phyloP scores from a whole-genome alignment of 208 protist genomes.

The Leishmania aethiopica region DNA sequence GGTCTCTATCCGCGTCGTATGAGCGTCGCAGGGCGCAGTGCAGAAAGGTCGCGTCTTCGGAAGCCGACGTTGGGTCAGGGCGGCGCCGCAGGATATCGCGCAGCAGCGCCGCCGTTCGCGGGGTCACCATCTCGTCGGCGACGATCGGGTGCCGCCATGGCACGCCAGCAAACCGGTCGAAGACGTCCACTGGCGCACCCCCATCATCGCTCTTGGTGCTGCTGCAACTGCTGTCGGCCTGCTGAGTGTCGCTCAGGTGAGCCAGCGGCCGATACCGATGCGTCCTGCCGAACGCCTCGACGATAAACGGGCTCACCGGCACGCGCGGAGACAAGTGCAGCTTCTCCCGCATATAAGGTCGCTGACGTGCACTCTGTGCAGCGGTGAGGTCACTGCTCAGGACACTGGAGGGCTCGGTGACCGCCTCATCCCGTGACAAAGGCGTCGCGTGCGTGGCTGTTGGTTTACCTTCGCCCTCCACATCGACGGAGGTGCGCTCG shows the following conservation, averaged over 20 bases:
- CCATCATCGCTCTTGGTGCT: not conserved
- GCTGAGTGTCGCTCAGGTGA: not conserved
- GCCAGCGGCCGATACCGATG: constrained; percentile 23
- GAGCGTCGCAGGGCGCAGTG: constrained; percentile 25
- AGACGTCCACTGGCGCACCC: not conserved
- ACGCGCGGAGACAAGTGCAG: constrained; percentile 23
- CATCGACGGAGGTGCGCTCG: not conserved
- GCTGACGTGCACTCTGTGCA: not conserved
- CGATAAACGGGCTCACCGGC: constrained; percentile 11
- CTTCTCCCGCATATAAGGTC: not conserved
- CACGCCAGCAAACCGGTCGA: not conserved
- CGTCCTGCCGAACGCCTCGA: constrained; percentile 20
- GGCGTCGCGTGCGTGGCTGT: not conserved
- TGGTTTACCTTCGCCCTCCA: not conserved
- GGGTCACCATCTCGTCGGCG: constrained; percentile 18
- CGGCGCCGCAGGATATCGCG: not conserved
- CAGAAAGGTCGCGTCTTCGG: constrained; percentile 17
- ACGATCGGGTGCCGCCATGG: constrained; percentile 17
- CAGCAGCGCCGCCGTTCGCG: constrained; percentile 13
- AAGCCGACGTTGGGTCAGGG: not conserved
- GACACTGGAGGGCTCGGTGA: not conserved
- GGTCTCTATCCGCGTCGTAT: constrained; percentile 21
- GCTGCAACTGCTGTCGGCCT: not conserved
- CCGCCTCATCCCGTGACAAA: not conserved
- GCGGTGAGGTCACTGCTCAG: not conserved